Conservation (phyloP, 768 basidiomycete genomes). For the Mycena pura region DNA sequence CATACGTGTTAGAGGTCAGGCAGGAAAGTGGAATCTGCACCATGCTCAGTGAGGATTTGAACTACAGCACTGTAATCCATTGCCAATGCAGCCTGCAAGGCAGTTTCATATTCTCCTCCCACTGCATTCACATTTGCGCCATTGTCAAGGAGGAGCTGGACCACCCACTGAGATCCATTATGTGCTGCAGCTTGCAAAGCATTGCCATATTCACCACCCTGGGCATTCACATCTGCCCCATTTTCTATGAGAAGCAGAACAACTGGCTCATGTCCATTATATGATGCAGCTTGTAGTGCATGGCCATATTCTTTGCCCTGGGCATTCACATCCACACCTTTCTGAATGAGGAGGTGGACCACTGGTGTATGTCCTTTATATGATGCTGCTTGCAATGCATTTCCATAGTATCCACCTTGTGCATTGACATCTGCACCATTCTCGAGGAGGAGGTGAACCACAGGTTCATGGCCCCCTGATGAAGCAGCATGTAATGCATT, state of each 20-base stretch:
- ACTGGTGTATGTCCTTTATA: background rate
- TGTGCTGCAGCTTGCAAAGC: background rate
- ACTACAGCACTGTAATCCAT: too few relatives aligned
- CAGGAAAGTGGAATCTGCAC: too few relatives aligned
- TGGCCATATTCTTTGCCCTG: background rate
- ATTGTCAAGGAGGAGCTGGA: background rate
- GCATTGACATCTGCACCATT: background rate
- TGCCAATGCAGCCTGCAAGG: background rate
- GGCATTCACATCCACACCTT: background rate
- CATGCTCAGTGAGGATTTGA: too few relatives aligned
- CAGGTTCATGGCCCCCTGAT: background rate
- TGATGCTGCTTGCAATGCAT: background rate
- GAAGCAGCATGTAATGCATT: background rate
- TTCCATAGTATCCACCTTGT: background rate
- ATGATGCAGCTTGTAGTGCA: background rate
- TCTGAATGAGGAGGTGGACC: background rate
- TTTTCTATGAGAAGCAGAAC: background rate
- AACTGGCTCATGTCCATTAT: background rate
- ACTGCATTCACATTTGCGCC: background rate
- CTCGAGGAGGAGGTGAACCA: background rate
- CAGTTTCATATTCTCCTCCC: background rate
- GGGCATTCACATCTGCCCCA: background rate
- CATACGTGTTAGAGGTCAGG: too few relatives aligned
- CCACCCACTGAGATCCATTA: background rate
- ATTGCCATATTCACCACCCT: background rate